Evolutionary conservation across 768 basidiomycete genomes (phyloP), one percentile per base, ranked within the genome.

Genomic region (Mycena epipterygia): DNA sequence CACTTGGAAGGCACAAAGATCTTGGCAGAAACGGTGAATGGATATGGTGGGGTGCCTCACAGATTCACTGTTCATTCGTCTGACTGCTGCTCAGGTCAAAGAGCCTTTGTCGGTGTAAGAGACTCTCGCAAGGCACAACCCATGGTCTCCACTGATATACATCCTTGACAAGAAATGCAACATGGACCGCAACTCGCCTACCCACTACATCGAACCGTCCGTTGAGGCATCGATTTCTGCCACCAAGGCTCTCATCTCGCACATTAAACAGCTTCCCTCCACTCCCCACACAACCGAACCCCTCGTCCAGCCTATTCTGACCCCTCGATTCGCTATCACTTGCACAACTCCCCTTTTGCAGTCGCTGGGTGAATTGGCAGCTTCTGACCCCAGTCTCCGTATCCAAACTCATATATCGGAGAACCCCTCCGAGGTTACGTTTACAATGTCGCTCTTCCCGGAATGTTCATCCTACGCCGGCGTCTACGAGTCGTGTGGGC

Each of bases 371-470:
- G 73, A 82, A 6, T 81, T 97, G 44, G 93, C 93, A 0, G 76
- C 81, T 25, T 77, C 84, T 4, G 88, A 94, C 74, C 86, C 90
- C 5, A 71, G 81, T 1, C 85, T 99, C 37, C 87, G 88, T 60
- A 93, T 98, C 59, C 97, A 99, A 81, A 98, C 97, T 3, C 97
- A 98, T 79, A 90, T 98, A 49, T 90, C 93, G 17, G 97, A 99
- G 83, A 97, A 96, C 79, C 81, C 77, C 2, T 77, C 84, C 25
- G 97, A 99, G 80, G 84, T 97, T 64, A 84, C 81, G 29, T 88
- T 88, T 73, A 91, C 93, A 1, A 85, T 87, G 61, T 74, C 83
- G 55, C 84, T 94, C 23, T 98, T 95, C 81, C 90, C 93, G 0
- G 79, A 83, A 7, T 85, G 87, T 39, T 73, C 81, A 2, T 88